phyloP scores from a whole-genome alignment of 2,329 filamentous ascomycete genomes.

The Pseudogymnoascus sp. region DNA sequence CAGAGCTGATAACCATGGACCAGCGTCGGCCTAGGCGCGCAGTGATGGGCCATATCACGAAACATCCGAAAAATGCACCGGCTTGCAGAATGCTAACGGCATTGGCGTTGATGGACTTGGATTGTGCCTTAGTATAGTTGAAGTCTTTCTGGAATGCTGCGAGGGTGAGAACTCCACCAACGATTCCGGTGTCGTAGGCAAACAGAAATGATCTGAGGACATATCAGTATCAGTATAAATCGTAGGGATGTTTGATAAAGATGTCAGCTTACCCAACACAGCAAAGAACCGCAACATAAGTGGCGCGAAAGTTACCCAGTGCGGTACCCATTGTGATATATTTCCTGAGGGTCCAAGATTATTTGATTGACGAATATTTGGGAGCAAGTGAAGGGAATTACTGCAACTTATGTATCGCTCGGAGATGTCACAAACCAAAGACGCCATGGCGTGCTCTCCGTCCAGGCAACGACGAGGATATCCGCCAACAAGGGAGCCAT shows the following conservation, averaged over 20 bases:
- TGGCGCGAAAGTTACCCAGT: slow-evolving; percentile 33
- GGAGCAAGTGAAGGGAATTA: background rate
- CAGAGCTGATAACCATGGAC: slow-evolving; percentile 37
- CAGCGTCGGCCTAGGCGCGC: slow-evolving; percentile 37
- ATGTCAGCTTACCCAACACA: slow-evolving; percentile 9
- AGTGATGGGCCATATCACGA: slow-evolving; percentile 43
- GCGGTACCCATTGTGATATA: slow-evolving; percentile 10
- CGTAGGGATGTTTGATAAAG: slow-evolving; percentile 15
- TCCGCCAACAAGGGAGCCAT: slow-evolving; percentile 2
- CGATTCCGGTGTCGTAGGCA: slow-evolving; percentile 38
- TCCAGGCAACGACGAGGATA: background rate
- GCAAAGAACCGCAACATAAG: slow-evolving; percentile 21
- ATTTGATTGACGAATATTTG: background rate
- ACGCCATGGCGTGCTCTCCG: background rate
- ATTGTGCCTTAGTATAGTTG: slow-evolving; percentile 32
- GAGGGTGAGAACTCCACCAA: slow-evolving; percentile 41
- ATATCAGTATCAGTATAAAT: background rate
- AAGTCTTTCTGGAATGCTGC: slow-evolving; percentile 38
- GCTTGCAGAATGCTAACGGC: slow-evolving; percentile 44
- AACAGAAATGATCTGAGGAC: slow-evolving; percentile 31
- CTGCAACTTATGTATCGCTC: background rate
- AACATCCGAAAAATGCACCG: slow-evolving; percentile 44
- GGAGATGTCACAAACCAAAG: background rate
- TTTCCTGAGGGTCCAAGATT: background rate
- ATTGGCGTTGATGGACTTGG: slow-evolving; percentile 38